phyloP scores from a whole-genome alignment of 176 grass and related monocot species.

The Oryza punctata region DNA sequence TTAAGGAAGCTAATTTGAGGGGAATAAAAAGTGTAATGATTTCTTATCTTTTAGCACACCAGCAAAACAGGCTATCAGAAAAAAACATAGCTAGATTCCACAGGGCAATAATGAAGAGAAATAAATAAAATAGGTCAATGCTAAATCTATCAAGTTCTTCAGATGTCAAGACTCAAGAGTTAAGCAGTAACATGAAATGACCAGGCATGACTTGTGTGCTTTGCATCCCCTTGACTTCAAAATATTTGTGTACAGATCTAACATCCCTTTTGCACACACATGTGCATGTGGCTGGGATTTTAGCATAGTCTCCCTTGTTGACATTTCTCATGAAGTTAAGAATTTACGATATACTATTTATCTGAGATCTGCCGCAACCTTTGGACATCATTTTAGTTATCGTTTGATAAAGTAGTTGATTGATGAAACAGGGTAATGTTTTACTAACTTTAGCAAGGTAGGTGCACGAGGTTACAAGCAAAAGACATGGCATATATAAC shows the following conservation, averaged over 20 bases:
- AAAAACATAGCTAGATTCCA: neutral
- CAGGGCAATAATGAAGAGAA: slow-evolving; percentile 3
- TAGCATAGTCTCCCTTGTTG: neutral
- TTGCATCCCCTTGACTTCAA: neutral
- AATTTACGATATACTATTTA: neutral
- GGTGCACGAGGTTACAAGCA: neutral
- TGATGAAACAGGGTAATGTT: neutral
- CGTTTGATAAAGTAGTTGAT: slow-evolving; percentile 33
- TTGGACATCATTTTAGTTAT: neutral
- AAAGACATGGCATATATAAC: slow-evolving; percentile 10
- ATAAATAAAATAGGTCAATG: slow-evolving; percentile 15
- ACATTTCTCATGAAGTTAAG: neutral
- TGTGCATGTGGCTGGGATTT: neutral
- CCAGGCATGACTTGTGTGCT: neutral
- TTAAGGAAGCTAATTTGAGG: slow-evolving; percentile 18
- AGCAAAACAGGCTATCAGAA: slow-evolving; percentile 11
- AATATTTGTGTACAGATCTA: neutral
- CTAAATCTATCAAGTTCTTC: neutral
- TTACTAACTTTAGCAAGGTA: neutral
- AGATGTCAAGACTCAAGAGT: neutral
- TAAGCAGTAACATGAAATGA: neutral
- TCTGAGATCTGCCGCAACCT: neutral
- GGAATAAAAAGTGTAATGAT: neutral
- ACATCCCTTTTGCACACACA: neutral
- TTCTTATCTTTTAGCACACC: neutral